Evolutionary conservation across 768 basidiomycete genomes (phyloP), one percentile per base, ranked within the genome.

Genomic region (Termitomyces sp.): DNA sequence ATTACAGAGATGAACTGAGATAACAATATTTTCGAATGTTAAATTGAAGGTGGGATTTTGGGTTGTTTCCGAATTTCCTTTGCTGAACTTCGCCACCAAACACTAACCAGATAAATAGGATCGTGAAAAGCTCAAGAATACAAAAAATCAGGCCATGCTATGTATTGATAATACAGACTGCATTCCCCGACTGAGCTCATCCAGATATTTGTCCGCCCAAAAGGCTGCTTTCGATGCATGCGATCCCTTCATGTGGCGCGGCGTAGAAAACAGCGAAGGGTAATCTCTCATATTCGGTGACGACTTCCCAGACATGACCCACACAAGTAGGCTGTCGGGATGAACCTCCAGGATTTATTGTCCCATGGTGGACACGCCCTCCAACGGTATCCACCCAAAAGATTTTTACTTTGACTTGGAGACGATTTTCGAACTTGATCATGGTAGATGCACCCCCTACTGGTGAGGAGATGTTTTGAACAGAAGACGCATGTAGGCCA

Each of bases 371-470:
- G 1, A 44, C 16, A 3, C 4, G 24, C 10, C 51, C 33, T 20
- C 57, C 60, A 27, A n/a, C 34, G 36, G 20, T 52, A 32, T 57
- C 26, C 0, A 61, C 37, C 44, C 55, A 55, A 26, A 43, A 59
- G 14, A 61, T 50, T 20, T 55, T 48, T 2, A 63, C 51, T 8
- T 33, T 42, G 51, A 47, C 36, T 37, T 45, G n/a, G 14, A 63
- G 59, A 24, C 9, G n/a, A 26, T 63, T 63, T 9, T 55, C 52
- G 20, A 63, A 63, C n/a, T 52, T 48, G 24, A 63, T 58, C 20
- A 24, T 30, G n/a, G 62, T 63, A 5, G 53, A 34, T 26, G 10
- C 20, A 8, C 47, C 53, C 5, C 48, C 57, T 2, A 42, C 10
- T 8, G 14, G 30, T 7, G 62, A 63, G 10, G 6, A 3, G 6